Base-by-base conservation (phyloP, 176 grass and related monocot species). In the Rhynchospora pubera region DNA sequence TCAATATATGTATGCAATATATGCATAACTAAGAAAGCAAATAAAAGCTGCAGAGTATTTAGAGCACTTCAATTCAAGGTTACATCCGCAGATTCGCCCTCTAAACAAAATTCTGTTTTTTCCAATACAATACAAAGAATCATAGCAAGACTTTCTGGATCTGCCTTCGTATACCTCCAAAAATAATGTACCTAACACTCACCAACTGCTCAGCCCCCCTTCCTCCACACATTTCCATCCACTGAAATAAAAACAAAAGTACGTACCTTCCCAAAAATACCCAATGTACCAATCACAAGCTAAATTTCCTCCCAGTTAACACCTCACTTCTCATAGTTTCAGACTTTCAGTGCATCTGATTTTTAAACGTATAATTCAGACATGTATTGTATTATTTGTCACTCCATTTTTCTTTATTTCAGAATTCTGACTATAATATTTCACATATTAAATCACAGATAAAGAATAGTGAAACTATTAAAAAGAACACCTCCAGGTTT, bases 361-460 rank as follows among this genome's bases (percentile, higher is more conserved):
- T 39, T 39, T 39, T 39, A 1, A 65, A 15, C 0, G 6, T 39
- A 39, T 24, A 65, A 65, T 32, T 66, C 11, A 11, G 12, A 79
- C 39, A 39, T 4, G 10, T n/a, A 78, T 7, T 44, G 57, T 7
- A 59, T 58, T 62, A 80, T 63, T 80, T 18, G 28, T 48, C 9
- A 43, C 19, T 80, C 19, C 66, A 70, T 46, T 80, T 62, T 58
- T 34, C 53, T 21, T 43, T 47, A 81, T 48, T 64, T 32, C 23
- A 18, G 4, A 81, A 21, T 47, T 7, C 12, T 72, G 46, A 9
- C 18, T 73, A 74, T 26, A 72, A n/a, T 52, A 22, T 65, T 65
- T 43, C 22, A 63, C 61, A 52, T 47, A 22, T 51, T 82, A 82
- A 67, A 82, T 82, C 50, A 82, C 61, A 82, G 21, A 34, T 28